Evolutionary conservation across 139 green algal genomes (phyloP).

Genomic region (Gonium pectorale): DNA sequence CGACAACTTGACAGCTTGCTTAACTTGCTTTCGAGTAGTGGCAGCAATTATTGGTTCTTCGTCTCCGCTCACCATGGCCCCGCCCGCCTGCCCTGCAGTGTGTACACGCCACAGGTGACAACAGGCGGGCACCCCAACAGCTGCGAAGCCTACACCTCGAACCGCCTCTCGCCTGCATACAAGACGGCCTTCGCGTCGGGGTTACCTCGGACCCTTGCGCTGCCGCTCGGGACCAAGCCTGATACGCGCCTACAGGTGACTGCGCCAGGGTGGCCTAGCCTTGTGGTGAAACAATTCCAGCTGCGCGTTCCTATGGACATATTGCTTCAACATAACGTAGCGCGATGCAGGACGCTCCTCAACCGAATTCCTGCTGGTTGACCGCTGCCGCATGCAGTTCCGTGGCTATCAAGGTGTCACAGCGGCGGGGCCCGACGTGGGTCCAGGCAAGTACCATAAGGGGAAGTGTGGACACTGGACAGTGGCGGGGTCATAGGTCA

Average conservation of each 20-base stretch:
- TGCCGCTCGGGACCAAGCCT: neutral
- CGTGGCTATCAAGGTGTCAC: neutral
- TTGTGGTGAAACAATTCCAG: too few relatives aligned
- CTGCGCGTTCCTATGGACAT: too few relatives aligned
- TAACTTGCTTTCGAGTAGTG: too few relatives aligned
- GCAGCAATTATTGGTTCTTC: too few relatives aligned
- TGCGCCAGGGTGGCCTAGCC: neutral
- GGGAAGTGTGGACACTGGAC: too few relatives aligned
- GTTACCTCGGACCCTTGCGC: slow-evolving; percentile 1
- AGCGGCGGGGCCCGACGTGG: neutral
- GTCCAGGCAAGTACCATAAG: slow-evolving; percentile 39
- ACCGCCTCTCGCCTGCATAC: slow-evolving; percentile 22
- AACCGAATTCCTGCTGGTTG: too few relatives aligned
- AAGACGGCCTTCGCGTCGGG: slow-evolving; percentile 25
- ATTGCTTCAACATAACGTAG: too few relatives aligned
- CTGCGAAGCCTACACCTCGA: slow-evolving; percentile 24
- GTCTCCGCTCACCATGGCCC: neutral
- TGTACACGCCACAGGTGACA: slow-evolving; percentile 10
- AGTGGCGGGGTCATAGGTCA: too few relatives aligned
- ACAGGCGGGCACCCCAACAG: slow-evolving; percentile 19
- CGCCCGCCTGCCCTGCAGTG: neutral
- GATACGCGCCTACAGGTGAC: slow-evolving; percentile 28
- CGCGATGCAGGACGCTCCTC: too few relatives aligned
- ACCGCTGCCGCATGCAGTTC: neutral
- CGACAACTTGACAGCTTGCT: too few relatives aligned